Evolutionary conservation across 805 yeast species (phyloP).

Genomic region (Candida nanaspora): DNA sequence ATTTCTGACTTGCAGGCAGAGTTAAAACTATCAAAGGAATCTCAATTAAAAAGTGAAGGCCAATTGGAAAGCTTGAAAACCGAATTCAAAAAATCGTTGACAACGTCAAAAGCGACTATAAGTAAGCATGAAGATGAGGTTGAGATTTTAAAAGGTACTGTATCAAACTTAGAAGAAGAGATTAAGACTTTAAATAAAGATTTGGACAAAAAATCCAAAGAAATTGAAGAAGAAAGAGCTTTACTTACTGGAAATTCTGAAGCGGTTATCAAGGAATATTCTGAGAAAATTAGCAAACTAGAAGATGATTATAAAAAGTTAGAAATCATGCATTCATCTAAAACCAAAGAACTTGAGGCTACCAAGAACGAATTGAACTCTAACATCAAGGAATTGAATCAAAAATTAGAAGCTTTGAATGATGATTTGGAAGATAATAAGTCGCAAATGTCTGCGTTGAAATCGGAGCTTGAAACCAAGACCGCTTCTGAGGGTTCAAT

Average conservation of each 20-base stretch:
- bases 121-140: slow-evolving; percentile 2
- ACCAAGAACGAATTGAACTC: slow-evolving; percentile 5
- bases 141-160: slow-evolving; percentile 6
- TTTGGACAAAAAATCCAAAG: slow-evolving; percentile 30
- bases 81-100: not conserved
- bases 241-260: slow-evolving; percentile 43
- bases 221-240: slow-evolving; percentile 44
- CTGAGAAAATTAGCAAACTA: slow-evolving; percentile 34
- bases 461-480: not conserved
- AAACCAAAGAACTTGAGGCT: slow-evolving; percentile 10
- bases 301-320: slow-evolving; percentile 26
- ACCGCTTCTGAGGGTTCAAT: not conserved
- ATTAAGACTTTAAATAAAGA: slow-evolving; percentile 24
- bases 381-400: slow-evolving; percentile 7
- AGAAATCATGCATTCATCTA: slow-evolving; percentile 6
- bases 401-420: slow-evolving; percentile 4
- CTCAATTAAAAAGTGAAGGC: not conserved
- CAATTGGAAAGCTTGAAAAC: not conserved
- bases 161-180: slow-evolving; percentile 19
- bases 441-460: not conserved
- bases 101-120: not conserved
- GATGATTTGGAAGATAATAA: not conserved
- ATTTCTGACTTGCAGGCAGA: not conserved
- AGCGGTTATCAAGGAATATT: slow-evolving; percentile 40
- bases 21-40: not conserved